Evolutionary conservation across 2,329 filamentous ascomycete genomes (phyloP).

Genomic region (Fusarium fujikuroi): DNA sequence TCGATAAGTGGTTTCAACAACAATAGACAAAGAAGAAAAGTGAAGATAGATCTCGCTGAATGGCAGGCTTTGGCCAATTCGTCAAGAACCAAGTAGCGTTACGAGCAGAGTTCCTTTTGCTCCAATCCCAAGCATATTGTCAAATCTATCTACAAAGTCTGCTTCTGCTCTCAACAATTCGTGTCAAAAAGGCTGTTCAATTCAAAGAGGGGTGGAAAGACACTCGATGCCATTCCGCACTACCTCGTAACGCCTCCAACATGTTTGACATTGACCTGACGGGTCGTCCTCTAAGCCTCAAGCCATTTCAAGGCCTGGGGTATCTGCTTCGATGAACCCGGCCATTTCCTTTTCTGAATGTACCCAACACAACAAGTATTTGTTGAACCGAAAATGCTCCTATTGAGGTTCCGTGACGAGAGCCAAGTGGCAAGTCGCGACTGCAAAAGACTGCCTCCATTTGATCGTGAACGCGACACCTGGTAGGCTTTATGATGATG

Average conservation of each 20-base stretch:
- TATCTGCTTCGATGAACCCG: constrained; percentile 38
- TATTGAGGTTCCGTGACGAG: background rate
- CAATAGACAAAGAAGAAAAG: background rate
- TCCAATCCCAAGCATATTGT: constrained; percentile 13
- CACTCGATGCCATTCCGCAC: background rate
- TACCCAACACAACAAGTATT: constrained; percentile 25
- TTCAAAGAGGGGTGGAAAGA: constrained; percentile 25
- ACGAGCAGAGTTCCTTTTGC: background rate
- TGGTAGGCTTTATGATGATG: constrained; percentile 15
- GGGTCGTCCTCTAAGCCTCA: constrained; percentile 30
- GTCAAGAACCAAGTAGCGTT: background rate
- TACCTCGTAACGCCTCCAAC: constrained; percentile 13
- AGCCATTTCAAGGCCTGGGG: constrained; percentile 28
- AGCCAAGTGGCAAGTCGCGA: background rate
- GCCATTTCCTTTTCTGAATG: constrained; percentile 25
- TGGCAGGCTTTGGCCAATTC: background rate
- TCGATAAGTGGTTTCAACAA: background rate
- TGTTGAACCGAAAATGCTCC: constrained; percentile 13
- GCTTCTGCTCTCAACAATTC: constrained; percentile 1
- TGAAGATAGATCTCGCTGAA: background rate
- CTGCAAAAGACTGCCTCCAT: constrained; percentile 16
- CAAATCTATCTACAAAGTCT: constrained; percentile 27
- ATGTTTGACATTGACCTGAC: constrained; percentile 19
- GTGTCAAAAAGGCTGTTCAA: constrained; percentile 33
- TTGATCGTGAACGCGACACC: background rate